Percentiles rank a stretch among this genome's conserved stretches.
These are phyloP conservation scores for Podaxis carcinomalis DNA, from an alignment of 768 basidiomycete genomes.

Conservation along the genomic window DNA sequence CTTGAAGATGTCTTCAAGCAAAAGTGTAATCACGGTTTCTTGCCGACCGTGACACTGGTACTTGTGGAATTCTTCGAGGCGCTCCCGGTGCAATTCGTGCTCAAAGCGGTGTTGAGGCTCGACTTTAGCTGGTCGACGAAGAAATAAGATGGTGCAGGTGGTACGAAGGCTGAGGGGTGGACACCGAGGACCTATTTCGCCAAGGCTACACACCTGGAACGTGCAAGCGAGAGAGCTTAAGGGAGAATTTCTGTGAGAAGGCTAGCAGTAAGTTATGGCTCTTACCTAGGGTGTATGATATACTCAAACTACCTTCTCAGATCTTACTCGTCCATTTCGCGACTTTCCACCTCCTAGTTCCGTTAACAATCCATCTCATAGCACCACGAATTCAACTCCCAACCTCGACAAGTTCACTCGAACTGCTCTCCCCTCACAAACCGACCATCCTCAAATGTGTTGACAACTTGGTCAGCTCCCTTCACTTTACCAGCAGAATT, in stretches of 20 bases:
- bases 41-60: neutral
- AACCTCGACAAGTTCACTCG: neutral
- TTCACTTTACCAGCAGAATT: slow-evolving; percentile 11
- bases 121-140: slow-evolving; percentile 17
- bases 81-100: slow-evolving; percentile 16
- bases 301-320: neutral
- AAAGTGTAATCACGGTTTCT: neutral
- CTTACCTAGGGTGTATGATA: too few relatives aligned
- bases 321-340: neutral
- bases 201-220: slow-evolving; percentile 25
- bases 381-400: slow-evolving; percentile 4
- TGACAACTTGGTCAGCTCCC: neutral
- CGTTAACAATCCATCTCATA: neutral
- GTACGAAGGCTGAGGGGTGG: slow-evolving; percentile 1
- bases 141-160: neutral
- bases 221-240: slow-evolving; percentile 23
- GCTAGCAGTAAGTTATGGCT: neutral
- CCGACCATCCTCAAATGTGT: neutral
- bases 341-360: neutral
- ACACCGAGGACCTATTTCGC: slow-evolving; percentile 18
- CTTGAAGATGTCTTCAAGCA: neutral
- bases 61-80: neutral
- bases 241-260: neutral
- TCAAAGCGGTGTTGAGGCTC: slow-evolving; percentile 20
- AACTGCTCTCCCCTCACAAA: neutral